Base-by-base conservation (phyloP, 176 grass and related monocot genomes). In the Zea luxurians region DNA sequence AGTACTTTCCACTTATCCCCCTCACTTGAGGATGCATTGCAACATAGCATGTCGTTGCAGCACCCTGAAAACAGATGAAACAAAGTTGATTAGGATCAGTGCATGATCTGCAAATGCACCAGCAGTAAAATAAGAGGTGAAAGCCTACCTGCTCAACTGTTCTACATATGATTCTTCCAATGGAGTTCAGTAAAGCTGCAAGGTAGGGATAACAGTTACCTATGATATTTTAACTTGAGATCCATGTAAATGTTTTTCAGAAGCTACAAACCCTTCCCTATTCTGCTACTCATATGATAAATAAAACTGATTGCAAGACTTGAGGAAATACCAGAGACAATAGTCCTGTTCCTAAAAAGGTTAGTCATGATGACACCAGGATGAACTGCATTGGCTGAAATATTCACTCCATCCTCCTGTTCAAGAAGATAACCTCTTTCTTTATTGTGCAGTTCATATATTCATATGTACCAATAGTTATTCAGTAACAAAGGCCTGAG, bases 321-420 rank as follows among this genome's bases (percentile, higher is more conserved):
- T 73, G n/a, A 67, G 61, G 61, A 43, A 55, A 63, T 87, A 87
- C 80, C 74, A 59, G 13, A 77, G 4, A 85, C 10, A 69, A 88
- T 82, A 79, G 79, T 80, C 82, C 80, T 88, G 71, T 91, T 78
- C 49, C 84, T 90, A 68, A 93, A 92, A 66, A 91, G 89, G 84
- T 84, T 97, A 66, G 94, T 91, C 16, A 47, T 36, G 53, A 93
- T 88, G 61, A 92, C 40, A 68, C 91, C 94, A 16, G 94, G 89
- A 85, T 97, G 94, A 78, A 93, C 79, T 44, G 91, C 79, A 86
- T 97, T 92, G 76, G 85, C 91, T 76, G 73, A 86, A 84, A 97
- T 93, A 44, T 93, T 86, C 54, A 90, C 79, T 53, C 85, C 79
- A 80, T 90, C 89, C 55, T 88, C 87, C 94, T 97, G 68, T 38